Conservation (phyloP, 331 rosid genomes). For the Prunus yedoensis region DNA sequence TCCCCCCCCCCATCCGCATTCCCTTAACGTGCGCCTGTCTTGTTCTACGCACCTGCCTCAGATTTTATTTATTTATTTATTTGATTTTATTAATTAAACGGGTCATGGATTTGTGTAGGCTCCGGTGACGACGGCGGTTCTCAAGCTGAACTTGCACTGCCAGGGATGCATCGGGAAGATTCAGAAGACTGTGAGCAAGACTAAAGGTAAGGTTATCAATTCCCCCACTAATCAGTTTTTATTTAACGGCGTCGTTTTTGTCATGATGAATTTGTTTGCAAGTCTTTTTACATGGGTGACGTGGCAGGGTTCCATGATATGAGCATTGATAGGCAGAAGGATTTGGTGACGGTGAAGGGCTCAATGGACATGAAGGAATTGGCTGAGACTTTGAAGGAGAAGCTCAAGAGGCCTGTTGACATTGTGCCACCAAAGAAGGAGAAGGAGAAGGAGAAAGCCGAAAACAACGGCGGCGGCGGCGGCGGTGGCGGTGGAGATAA, state of each 20-base stretch:
- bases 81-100: neutral
- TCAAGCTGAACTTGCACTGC: slow-evolving; percentile 74
- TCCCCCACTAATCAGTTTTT: no score
- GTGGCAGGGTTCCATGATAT: slow-evolving; percentile 48
- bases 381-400: slow-evolving; percentile 38
- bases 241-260: neutral
- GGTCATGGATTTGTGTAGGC: slow-evolving; percentile 25
- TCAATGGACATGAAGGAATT: slow-evolving; percentile 64
- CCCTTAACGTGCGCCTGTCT: slow-evolving; percentile 18
- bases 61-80: neutral
- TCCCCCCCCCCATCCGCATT: neutral
- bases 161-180: slow-evolving; percentile 74
- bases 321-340: slow-evolving; percentile 56
- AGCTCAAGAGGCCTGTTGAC: slow-evolving; percentile 56
- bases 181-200: slow-evolving; percentile 44
- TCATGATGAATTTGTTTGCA: neutral
- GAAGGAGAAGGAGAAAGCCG: slow-evolving; percentile 12
- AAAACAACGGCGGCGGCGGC: neutral
- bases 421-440: slow-evolving; percentile 71
- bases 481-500: slow-evolving; percentile 26
- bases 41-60: neutral
- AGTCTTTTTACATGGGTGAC: neutral
- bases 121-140: slow-evolving; percentile 61
- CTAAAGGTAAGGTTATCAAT: slow-evolving; percentile 46
- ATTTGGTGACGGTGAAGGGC: slow-evolving; percentile 56